Conservation (phyloP, 176 grass and related monocot genomes). For the Carex myosuroides region DNA sequence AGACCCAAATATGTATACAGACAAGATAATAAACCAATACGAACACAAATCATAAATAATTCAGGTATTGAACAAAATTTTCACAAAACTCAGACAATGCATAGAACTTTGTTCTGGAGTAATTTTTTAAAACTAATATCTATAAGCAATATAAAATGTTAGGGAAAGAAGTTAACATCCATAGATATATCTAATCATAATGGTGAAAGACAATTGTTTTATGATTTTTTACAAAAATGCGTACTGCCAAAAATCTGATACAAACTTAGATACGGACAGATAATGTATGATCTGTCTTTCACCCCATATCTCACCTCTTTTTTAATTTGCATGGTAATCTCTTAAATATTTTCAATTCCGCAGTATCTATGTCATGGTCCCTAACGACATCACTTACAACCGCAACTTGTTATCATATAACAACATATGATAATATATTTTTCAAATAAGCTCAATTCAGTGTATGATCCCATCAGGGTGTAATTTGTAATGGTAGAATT, state of each 20-base stretch:
- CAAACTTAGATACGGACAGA: not conserved
- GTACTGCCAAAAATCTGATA: not conserved
- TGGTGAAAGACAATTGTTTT: not conserved
- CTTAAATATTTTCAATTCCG: not conserved
- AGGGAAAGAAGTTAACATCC: not conserved
- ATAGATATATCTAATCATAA: not conserved
- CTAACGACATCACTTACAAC: not conserved
- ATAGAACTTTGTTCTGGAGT: not conserved
- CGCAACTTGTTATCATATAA: not conserved
- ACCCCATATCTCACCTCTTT: not conserved
- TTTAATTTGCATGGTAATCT: not conserved
- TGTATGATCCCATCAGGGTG: not conserved
- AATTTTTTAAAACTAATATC: not conserved
- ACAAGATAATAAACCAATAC: not conserved
- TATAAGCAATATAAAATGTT: not conserved
- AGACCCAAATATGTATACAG: not conserved
- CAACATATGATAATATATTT: not conserved
- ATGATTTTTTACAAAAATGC: too few relatives aligned
- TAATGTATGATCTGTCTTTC: not conserved
- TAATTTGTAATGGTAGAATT: not conserved
- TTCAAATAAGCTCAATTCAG: not conserved
- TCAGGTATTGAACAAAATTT: not conserved
- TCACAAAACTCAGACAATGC: not conserved
- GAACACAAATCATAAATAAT: not conserved
- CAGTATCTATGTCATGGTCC: not conserved